Evolutionary conservation across 1,284 basidiomycete genomes (phyloP), one percentile per base, ranked within the genome.

Genomic region (Melampsora larici-populina): DNA sequence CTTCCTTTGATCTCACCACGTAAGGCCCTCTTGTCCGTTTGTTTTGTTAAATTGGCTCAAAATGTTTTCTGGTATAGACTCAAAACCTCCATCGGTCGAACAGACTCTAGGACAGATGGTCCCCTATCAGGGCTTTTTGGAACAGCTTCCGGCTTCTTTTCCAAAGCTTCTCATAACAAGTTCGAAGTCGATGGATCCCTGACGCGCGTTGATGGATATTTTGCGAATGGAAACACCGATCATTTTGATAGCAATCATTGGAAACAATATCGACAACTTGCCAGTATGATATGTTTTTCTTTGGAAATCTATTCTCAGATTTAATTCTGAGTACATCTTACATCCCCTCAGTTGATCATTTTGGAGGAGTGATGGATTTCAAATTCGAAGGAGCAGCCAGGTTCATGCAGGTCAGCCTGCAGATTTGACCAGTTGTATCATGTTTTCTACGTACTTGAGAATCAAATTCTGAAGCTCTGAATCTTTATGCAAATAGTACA

Each of bases 191-290:
- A 58, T 24, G 55, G 55, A 58, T 11, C 24, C 15, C 43, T 43
- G 9, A 43, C 43, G 13, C 43, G 43, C 13, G 21, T 58, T 58
- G 55, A 58, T 58, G 55, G 24, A 11, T 58, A 58, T n/a, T 58
- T n/a, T n/a, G 55, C 18, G 15, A 58, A 58, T 29, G 55, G 55
- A 11, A 26, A 58, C n/a, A 58, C 55, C 1, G 55, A 58, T 58
- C 55, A 58, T 29, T 58, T 58, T 18, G 29, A n/a, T 24, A 58
- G 55, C 29, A 15, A 58, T 58, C 55, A 58, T 29, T 58, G 55
- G 55, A 58, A 58, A 18, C 24, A 58, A 58, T 58, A 58, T n/a
- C 24, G 55, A 58, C 55, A 58, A 58, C 55, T 58, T 58, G 55
- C 55, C 15, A 29, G 55, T 58, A 43, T 43, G 43, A 15, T 43